Evolutionary conservation across 805 yeast genomes (phyloP).

Genomic region (Alloascoidea africana): DNA sequence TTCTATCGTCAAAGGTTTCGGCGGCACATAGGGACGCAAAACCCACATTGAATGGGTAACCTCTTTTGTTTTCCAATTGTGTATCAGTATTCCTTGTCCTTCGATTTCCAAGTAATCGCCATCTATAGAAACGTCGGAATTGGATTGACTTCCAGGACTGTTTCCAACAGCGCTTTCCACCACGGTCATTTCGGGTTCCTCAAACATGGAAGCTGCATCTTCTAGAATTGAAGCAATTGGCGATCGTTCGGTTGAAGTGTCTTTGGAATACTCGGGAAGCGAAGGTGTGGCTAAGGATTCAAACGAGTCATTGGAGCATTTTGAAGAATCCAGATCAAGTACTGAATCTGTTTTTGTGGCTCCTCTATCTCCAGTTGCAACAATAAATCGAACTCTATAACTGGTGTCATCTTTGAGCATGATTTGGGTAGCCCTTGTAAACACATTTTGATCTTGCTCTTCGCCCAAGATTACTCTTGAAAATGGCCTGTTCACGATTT

Average conservation of each 20-base stretch:
- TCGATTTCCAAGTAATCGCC: slow-evolving; percentile 46
- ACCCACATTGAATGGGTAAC: slow-evolving; percentile 91
- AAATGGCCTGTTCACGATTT: slow-evolving; percentile 40
- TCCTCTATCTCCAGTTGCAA: slow-evolving; percentile 12
- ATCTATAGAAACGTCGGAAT: neutral
- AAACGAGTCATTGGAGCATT: neutral
- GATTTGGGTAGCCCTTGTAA: slow-evolving; percentile 49
- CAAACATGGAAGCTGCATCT: neutral
- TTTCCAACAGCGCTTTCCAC: neutral
- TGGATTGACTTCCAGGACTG: neutral
- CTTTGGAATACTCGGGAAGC: neutral
- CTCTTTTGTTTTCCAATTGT: slow-evolving; percentile 34
- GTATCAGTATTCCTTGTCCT: slow-evolving; percentile 85
- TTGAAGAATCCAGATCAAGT: neutral
- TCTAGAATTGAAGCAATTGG: neutral
- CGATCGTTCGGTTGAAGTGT: neutral
- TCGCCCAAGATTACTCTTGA: slow-evolving; percentile 50
- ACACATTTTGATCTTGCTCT: slow-evolving; percentile 49
- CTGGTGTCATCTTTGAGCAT: slow-evolving; percentile 65
- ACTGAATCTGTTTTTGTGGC: neutral
- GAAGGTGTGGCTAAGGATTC: neutral
- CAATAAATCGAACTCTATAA: slow-evolving; percentile 61
- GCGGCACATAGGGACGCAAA: slow-evolving; percentile 57
- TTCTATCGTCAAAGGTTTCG: slow-evolving; percentile 45
- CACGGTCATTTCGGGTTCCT: neutral